These are phyloP conservation scores for Candida coquimbonensis DNA, from an alignment of 805 yeast genomes.

Conservation along the genomic window DNA sequence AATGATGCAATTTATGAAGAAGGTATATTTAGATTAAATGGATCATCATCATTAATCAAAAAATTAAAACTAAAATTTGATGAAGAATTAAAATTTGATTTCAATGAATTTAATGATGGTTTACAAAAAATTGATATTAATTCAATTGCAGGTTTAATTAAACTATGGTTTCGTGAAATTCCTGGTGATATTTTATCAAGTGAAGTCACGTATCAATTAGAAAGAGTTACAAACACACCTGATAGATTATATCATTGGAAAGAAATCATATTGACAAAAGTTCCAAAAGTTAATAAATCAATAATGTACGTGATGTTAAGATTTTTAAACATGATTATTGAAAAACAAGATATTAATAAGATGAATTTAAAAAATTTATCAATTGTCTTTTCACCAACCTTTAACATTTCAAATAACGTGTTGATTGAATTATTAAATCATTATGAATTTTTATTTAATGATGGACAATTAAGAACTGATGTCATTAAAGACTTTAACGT, in stretches of 20 bases:
- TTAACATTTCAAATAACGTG: conserved; percentile 58
- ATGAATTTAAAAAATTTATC: conserved; percentile 79
- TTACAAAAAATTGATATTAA: conserved; percentile 56
- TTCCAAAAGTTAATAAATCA: conserved; percentile 53
- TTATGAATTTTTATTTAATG: conserved; percentile 53
- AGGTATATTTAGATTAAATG: conserved; percentile 87
- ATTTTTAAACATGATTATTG: conserved; percentile 57
- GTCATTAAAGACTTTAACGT: conserved; percentile 41
- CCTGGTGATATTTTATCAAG: conserved; percentile 64
- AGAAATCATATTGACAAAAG: conserved; percentile 20
- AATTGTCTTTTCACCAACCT: conserved; percentile 77
- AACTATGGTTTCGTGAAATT: conserved; percentile 72
- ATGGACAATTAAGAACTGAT: conserved; percentile 42
- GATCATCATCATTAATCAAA: conserved; percentile 73
- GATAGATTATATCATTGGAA: conserved; percentile 27
- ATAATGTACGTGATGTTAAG: conserved; percentile 60
- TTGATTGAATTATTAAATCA: conserved; percentile 55
- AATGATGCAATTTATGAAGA: conserved; percentile 77
- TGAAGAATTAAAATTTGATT: conserved; percentile 58
- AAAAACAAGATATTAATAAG: conserved; percentile 57
- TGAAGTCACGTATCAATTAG: conserved; percentile 35
- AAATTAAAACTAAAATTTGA: conserved; percentile 66
- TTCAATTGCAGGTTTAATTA: conserved; percentile 80
- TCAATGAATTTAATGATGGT: conserved; percentile 47
- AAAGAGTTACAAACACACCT: conserved; percentile 16